Base-by-base conservation (phyloP, 164 flowering plant species). In the Liquidambar formosana region DNA sequence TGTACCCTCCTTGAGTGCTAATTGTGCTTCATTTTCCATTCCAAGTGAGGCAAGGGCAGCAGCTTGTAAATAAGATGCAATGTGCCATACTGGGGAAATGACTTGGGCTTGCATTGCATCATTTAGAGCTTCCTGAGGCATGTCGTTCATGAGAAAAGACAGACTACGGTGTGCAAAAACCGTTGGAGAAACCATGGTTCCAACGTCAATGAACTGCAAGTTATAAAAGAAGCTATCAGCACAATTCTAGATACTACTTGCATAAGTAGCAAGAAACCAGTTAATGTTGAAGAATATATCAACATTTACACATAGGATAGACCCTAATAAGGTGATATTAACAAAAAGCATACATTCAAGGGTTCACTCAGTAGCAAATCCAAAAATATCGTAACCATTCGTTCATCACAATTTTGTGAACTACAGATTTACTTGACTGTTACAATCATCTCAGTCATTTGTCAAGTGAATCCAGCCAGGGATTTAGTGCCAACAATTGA, bases 31-130 rank as follows among this genome's bases (percentile, higher is more conserved):
- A 22, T 70, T 79, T 23, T 82, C 83, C 82, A 74, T 80, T 49
- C 78, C 81, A 25, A 82, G 73, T 3, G 78, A 71, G 43, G 78
- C 54, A 28, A 86, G 87, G 9, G 89, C 78, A 58, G 74, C 78
- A 38, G 83, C 74, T 75, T 86, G 89, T 44, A 86, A 82, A 69
- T 84, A 84, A 9, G 80, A 79, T 9, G 89, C 87, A 33, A 84
- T 66, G 66, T 84, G 81, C 87, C 87, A 86, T 13, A 75, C 72
- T 0, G 89, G 86, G 23, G 79, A 84, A 21, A 84, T 62, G 49
- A 79, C 80, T 58, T 84, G 87, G 33, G 89, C 89, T 73, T 86
- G 82, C 83, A 79, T 79, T 68, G 87, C 87, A 66, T 86, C 89
- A 6, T 70, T 66, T 43, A 86, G 67, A 16, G 89, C 87, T 66